Conservation (phyloP, 1,139 yeast genomes). For the Candida tropicalis region DNA sequence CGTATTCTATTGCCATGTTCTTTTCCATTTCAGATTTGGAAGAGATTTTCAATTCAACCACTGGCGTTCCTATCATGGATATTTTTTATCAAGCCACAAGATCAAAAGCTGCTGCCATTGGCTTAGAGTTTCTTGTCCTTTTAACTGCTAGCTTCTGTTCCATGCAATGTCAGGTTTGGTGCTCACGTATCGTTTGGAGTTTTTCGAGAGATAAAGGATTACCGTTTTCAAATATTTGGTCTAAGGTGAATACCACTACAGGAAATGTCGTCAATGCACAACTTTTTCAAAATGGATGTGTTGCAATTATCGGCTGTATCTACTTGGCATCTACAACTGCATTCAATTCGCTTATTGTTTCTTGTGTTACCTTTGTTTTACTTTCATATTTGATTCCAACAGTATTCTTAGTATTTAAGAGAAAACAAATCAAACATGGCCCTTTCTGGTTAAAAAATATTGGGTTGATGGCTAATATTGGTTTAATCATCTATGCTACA, state of each 20-base stretch:
- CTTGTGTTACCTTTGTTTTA: slow-evolving; percentile 39
- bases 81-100: slow-evolving; percentile 61
- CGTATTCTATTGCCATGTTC: slow-evolving; percentile 63
- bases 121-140: slow-evolving; percentile 58
- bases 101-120: slow-evolving; percentile 59
- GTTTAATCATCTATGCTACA: slow-evolving; percentile 33
- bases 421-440: slow-evolving; percentile 39
- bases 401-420: slow-evolving; percentile 33
- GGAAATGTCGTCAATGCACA: slow-evolving; percentile 42
- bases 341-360: slow-evolving; percentile 42
- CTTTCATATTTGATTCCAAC: slow-evolving; percentile 40
- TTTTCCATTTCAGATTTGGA: slow-evolving; percentile 58
- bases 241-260: slow-evolving; percentile 30
- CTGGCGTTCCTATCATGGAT: slow-evolving; percentile 66
- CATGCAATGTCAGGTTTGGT: slow-evolving; percentile 76
- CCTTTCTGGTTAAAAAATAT: slow-evolving; percentile 53
- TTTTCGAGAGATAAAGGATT: slow-evolving; percentile 66
- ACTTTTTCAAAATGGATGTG: slow-evolving; percentile 37
- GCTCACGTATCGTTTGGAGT: slow-evolving; percentile 76
- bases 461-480: slow-evolving; percentile 19
- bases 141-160: slow-evolving; percentile 71
- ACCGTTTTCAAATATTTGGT: slow-evolving; percentile 40
- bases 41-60: slow-evolving; percentile 44
- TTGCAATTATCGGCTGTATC: slow-evolving; percentile 40
- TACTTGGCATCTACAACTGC: slow-evolving; percentile 48